Base-by-base conservation (phyloP, 805 yeast species). In the Wickerhamiella domercqiae region DNA sequence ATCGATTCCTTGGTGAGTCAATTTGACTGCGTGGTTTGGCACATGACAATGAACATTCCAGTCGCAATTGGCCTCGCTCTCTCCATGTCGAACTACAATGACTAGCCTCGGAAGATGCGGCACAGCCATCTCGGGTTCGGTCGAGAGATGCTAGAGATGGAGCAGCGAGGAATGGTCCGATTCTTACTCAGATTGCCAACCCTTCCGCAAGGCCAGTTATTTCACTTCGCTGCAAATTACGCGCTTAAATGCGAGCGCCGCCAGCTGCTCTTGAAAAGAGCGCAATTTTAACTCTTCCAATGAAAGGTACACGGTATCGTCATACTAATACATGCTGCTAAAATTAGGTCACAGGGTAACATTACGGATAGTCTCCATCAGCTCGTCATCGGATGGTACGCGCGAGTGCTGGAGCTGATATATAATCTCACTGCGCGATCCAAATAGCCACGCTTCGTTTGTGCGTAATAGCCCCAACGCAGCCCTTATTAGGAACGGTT, bases 41-140 rank as follows among this genome's bases (percentile, higher is more conserved):
- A 75, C 70, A 50, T 67, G 66, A 39, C 77, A 64, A 55, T 86
- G 86, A 37, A 86, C 84, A 1, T 73, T 60, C 53, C 86, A 84
- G 57, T 86, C 93, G 45, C 67, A 72, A 58, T 86, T 86, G 6
- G 94, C 93, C 51, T 81, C 93, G 4, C 90, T 78, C 52, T 86
- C 95, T 19, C 96, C 96, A 54, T 86, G 96, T 46, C 96, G 73
- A 9, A 86, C 74, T 20, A 86, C 63, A 36, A 86, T 62, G 20
- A 86, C 82, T 22, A 84, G 64, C 73, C 72, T 39, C n/a, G 33
- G 21, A 39, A 36, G 31, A 35, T 20, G 30, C 20, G 32, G 25
- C 7, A 31, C 18, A 34, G 19, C 35, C 25, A 21, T 15, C n/a
- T 9, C 31, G 13, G 21, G 29, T 7, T 16, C 26, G 26, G n/a